These are phyloP conservation scores for Eucalyptus shirleyi DNA, from an alignment of 345 rosid species.

Conservation along the genomic window DNA sequence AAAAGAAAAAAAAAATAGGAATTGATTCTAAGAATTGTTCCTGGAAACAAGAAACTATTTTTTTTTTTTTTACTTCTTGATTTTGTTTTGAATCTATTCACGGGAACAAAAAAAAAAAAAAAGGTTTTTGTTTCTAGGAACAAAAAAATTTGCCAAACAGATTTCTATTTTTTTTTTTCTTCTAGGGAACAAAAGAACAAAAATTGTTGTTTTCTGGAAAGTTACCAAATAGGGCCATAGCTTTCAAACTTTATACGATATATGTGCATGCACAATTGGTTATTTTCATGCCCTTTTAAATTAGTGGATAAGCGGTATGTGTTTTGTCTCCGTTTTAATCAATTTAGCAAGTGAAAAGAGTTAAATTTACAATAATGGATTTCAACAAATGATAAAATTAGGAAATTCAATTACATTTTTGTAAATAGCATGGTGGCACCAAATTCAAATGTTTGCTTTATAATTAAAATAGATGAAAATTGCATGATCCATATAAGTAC, in stretches of 20 bases:
- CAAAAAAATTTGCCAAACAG: too few species aligned
- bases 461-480: neutral
- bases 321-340: neutral
- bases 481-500: neutral
- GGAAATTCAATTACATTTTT: neutral
- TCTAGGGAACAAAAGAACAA: too few species aligned
- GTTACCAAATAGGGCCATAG: neutral
- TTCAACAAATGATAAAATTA: neutral
- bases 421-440: neutral
- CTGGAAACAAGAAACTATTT: fast-evolving
- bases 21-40: too few species aligned
- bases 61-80: too few species aligned
- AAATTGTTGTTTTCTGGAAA: too few species aligned
- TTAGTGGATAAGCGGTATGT: neutral
- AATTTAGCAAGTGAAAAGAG: neutral
- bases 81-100: too few species aligned
- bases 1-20: too few species aligned
- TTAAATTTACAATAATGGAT: neutral
- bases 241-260: neutral
- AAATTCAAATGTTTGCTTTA: neutral
- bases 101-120: too few species aligned
- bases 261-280: neutral
- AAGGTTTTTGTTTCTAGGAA: too few species aligned
- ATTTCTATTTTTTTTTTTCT: too few species aligned
- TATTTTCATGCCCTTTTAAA: neutral